A percentile compares a stretch with the other conserved stretches of the same genome.
Evolutionary conservation across 2,329 filamentous ascomycete genomes (phyloP).

Genomic region (Fusarium napiforme): DNA sequence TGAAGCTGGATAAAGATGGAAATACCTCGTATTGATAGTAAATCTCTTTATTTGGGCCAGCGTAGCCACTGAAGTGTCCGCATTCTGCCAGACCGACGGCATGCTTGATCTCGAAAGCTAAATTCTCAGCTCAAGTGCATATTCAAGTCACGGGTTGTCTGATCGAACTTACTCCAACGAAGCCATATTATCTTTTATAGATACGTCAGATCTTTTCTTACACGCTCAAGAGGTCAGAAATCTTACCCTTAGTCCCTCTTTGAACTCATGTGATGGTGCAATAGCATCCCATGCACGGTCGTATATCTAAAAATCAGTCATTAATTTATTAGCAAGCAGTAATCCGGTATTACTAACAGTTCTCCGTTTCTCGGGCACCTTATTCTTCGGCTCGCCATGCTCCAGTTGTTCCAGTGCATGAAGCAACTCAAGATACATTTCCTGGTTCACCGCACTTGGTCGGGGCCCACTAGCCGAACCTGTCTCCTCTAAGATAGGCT

Average conservation of each 20-base stretch:
- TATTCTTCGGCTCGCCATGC: background rate
- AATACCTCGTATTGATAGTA: background rate
- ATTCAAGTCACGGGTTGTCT: fast-evolving
- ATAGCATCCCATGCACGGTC: background rate
- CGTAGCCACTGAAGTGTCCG: background rate
- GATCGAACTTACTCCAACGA: background rate
- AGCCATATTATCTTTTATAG: background rate
- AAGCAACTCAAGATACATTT: background rate
- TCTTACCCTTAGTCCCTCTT: background rate
- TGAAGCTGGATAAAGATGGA: fast-evolving
- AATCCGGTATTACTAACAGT: background rate
- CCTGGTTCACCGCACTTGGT: background rate
- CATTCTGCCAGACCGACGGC: background rate
- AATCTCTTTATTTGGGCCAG: background rate
- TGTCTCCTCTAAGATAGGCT: background rate
- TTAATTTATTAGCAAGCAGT: fast-evolving
- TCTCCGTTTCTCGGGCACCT: background rate
- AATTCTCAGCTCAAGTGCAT: fast-evolving
- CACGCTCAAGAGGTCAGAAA: fast-evolving
- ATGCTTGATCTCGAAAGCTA: background rate
- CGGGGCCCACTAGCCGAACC: background rate
- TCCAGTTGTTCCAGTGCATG: background rate
- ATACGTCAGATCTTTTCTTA: background rate
- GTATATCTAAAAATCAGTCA: background rate
- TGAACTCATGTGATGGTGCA: background rate